A percentile compares a stretch with the other conserved stretches of the same genome.
Conservation (phyloP, 2,329 filamentous ascomycete genomes). For the Eurotiales sp. region DNA sequence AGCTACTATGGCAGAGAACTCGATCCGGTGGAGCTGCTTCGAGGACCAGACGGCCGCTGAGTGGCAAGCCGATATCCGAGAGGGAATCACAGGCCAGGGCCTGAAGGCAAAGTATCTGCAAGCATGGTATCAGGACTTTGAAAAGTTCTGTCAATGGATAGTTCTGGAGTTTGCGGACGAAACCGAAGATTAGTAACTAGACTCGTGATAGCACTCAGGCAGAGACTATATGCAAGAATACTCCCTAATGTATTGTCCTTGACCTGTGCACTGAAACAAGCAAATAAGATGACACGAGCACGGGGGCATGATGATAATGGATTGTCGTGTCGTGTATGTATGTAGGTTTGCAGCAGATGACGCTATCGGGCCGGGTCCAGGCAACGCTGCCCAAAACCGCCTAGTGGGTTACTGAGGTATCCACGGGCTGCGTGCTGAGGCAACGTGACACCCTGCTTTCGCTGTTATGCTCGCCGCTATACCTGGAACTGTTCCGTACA, state of each 20-base stretch:
- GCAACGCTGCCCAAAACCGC: neutral
- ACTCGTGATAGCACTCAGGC: too few relatives aligned
- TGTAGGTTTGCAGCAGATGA: neutral
- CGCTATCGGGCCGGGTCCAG: neutral
- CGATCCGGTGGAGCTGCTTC: constrained; percentile 82
- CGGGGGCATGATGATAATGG: neutral
- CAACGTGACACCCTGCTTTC: constrained; percentile 9
- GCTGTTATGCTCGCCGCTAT: too few relatives aligned
- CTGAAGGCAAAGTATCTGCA: constrained; percentile 68
- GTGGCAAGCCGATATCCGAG: constrained; percentile 70
- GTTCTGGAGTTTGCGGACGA: constrained; percentile 67
- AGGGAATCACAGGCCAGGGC: constrained; percentile 68
- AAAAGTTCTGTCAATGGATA: constrained; percentile 87
- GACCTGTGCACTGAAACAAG: too few relatives aligned
- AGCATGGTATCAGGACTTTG: constrained; percentile 79
- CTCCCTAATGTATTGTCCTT: too few relatives aligned
- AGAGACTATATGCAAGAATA: too few relatives aligned
- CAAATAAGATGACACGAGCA: too few relatives aligned
- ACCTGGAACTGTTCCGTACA: too few relatives aligned
- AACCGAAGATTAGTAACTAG: constrained; percentile 35
- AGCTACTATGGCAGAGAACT: constrained; percentile 86
- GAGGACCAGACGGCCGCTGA: constrained; percentile 70
- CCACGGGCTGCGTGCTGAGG: constrained; percentile 3
- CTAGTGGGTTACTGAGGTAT: constrained; percentile 5
- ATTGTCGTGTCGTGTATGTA: too few relatives aligned